Evolutionary conservation across 2,329 filamentous ascomycete species (phyloP).

Genomic region (Claviceps sorghi): DNA sequence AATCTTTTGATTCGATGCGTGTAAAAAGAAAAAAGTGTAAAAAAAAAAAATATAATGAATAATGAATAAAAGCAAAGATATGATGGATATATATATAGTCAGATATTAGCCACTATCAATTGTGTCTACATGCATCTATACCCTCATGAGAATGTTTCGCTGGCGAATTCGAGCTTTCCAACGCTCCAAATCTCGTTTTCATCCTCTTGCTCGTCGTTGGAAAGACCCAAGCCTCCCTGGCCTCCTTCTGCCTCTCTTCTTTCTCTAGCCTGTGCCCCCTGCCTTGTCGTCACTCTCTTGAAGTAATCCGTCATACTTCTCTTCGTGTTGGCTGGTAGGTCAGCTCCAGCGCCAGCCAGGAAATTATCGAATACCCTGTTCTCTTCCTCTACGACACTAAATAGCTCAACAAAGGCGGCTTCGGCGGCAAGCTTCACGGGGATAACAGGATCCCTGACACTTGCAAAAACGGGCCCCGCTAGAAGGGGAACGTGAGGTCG

Average conservation of each 20-base stretch:
- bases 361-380: constrained; percentile 81
- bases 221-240: constrained; percentile 68
- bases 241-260: constrained; percentile 85
- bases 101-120: neutral
- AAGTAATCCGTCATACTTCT: constrained; percentile 95
- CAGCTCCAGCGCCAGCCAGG: constrained; percentile 52
- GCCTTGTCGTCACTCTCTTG: constrained; percentile 72
- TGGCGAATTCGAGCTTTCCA: constrained; percentile 67
- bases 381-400: constrained; percentile 80
- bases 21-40: too few species aligned
- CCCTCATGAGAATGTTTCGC: constrained; percentile 37
- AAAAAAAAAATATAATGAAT: too few species aligned
- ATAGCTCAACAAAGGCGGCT: constrained; percentile 82
- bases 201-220: constrained; percentile 85
- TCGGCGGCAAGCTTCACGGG: constrained; percentile 92
- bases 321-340: constrained; percentile 58
- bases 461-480: constrained; percentile 73
- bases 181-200: constrained; percentile 94
- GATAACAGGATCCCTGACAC: constrained; percentile 81
- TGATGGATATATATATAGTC: neutral
- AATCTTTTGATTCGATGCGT: too few species aligned
- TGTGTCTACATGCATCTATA: neutral
- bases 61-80: neutral
- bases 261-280: constrained; percentile 79
- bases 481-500: constrained; percentile 68